These are phyloP conservation scores for Coprinopsis sp. DNA, from an alignment of 768 basidiomycete genomes.

Conservation along the genomic window DNA sequence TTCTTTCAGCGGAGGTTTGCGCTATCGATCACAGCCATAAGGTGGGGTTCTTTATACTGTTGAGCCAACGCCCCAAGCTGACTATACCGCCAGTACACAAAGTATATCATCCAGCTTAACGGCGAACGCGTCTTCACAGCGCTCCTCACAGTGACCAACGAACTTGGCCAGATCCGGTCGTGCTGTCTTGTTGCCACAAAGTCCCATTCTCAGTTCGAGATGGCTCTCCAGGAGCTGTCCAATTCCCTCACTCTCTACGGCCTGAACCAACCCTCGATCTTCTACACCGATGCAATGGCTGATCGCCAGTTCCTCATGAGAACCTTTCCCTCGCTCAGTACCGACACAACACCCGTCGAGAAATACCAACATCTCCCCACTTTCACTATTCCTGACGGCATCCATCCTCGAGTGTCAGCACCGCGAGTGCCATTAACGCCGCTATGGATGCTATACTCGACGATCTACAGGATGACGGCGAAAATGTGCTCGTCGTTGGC, in stretches of 20 bases:
- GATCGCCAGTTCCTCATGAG: slow-evolving; percentile 21
- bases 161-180: slow-evolving; percentile 18
- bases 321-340: no score
- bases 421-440: slow-evolving; percentile 10
- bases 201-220: slow-evolving; percentile 24
- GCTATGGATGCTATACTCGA: slow-evolving; percentile 15
- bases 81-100: slow-evolving; percentile 1
- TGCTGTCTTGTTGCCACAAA: slow-evolving; percentile 25
- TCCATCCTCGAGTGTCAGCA: slow-evolving; percentile 7
- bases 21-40: no score
- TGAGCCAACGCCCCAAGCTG: no score
- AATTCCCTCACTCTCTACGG: slow-evolving; percentile 26
- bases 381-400: slow-evolving; percentile 14
- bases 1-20: no score
- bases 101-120: background rate
- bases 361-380: slow-evolving; percentile 19
- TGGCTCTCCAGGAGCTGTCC: no score
- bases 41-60: no score
- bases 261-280: slow-evolving; percentile 16
- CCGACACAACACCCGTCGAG: slow-evolving; percentile 15
- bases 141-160: slow-evolving; percentile 24
- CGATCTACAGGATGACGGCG: slow-evolving; percentile 3
- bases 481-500: slow-evolving; percentile 12
- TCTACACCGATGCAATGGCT: slow-evolving; percentile 27
- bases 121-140: slow-evolving; percentile 19